Conservation (phyloP, 2,329 filamentous ascomycete species). For the Davidsoniella virescens region DNA sequence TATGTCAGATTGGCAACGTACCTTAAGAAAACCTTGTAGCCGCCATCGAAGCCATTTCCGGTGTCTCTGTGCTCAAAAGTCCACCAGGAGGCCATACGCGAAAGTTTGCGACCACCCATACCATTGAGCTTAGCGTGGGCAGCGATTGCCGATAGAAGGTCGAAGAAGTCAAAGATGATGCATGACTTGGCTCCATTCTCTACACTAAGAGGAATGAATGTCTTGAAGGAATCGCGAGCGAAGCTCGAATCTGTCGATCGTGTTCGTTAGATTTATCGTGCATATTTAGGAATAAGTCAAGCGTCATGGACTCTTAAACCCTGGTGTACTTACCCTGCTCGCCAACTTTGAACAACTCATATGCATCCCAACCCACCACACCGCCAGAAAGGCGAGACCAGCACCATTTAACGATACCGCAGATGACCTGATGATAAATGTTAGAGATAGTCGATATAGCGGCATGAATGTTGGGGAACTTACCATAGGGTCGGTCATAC, state of each 20-base stretch:
- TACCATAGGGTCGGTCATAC: conserved; percentile 89
- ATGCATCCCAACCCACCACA: conserved; percentile 91
- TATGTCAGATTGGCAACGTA: conserved; percentile 9
- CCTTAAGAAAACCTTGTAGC: conserved; percentile 76
- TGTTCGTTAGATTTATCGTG: conserved; percentile 1
- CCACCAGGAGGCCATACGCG: conserved; percentile 95
- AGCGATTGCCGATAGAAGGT: conserved; percentile 75
- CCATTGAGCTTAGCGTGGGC: conserved; percentile 90
- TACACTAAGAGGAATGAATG: conserved; percentile 87
- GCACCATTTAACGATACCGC: conserved; percentile 94
- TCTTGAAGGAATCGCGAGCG: conserved; percentile 85
- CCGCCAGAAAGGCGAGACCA: conserved; percentile 86
- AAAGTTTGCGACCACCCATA: conserved; percentile 82
- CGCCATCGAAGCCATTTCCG: conserved; percentile 82
- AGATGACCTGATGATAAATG: conserved; percentile 50
- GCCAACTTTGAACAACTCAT: conserved; percentile 88
- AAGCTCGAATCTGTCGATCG: conserved; percentile 59
- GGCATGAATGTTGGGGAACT: conserved; percentile 3
- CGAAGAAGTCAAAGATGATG: conserved; percentile 95
- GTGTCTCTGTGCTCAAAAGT: conserved; percentile 83
- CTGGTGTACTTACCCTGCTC: conserved; percentile 53
- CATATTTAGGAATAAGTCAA: background rate
- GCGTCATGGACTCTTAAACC: background rate
- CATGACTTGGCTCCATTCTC: conserved; percentile 70
- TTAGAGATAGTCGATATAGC: background rate